These are phyloP conservation scores for Candida tibetensis DNA, from an alignment of 805 yeast genomes.

Conservation along the genomic window DNA sequence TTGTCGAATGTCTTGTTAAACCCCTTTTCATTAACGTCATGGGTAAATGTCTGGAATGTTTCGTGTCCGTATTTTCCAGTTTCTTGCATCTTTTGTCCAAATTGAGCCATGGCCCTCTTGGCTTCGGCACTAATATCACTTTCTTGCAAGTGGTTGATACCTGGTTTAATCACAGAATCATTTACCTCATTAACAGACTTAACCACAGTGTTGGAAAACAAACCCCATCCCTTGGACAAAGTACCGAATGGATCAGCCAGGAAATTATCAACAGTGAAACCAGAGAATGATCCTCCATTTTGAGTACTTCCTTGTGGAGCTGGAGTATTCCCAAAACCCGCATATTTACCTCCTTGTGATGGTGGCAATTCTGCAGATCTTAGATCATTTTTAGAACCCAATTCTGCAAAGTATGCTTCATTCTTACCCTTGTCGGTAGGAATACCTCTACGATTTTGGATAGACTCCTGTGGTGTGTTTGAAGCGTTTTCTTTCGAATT, in stretches of 20 bases:
- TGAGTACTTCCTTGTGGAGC: constrained; percentile 33
- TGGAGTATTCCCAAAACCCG: constrained; percentile 87
- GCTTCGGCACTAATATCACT: constrained; percentile 82
- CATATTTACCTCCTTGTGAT: constrained; percentile 88
- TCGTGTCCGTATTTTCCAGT: constrained; percentile 76
- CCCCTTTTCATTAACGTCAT: constrained; percentile 39
- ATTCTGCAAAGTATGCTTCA: constrained; percentile 76
- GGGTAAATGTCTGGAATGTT: constrained; percentile 58
- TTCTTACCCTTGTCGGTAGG: constrained; percentile 53
- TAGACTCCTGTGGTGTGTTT: constrained; percentile 21
- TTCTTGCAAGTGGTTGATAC: constrained; percentile 71
- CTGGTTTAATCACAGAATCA: constrained; percentile 88
- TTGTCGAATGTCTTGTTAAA: constrained; percentile 32
- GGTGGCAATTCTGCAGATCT: constrained; percentile 85
- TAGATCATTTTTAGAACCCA: constrained; percentile 68
- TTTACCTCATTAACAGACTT: constrained; percentile 83
- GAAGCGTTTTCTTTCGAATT: constrained; percentile 7
- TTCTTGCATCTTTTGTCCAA: constrained; percentile 90
- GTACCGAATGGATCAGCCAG: constrained; percentile 91
- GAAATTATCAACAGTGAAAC: constrained; percentile 62
- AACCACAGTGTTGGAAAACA: constrained; percentile 81
- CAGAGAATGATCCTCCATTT: constrained; percentile 47
- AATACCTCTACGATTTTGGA: constrained; percentile 44
- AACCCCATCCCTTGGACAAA: constrained; percentile 88
- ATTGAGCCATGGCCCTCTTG: constrained; percentile 90